phyloP scores from a whole-genome alignment of 2,329 filamentous ascomycete species.

The Elsinoe perseae region DNA sequence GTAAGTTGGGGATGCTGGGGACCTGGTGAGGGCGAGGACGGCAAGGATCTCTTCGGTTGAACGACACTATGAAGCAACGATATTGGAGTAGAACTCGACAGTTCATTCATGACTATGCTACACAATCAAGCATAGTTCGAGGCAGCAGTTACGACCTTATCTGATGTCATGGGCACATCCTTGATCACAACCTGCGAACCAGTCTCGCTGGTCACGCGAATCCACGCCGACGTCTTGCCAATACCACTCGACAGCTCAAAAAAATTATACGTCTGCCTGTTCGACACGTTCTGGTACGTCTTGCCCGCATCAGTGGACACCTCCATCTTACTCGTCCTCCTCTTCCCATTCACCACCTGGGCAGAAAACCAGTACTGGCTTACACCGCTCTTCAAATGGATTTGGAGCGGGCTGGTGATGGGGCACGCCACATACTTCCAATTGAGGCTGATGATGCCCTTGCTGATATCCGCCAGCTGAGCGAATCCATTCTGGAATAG shows the following conservation, averaged over 20 bases:
- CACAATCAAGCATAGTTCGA: constrained; percentile 21
- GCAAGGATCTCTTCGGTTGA: constrained; percentile 40
- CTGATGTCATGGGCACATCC: constrained; percentile 20
- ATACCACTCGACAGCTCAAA: constrained; percentile 19
- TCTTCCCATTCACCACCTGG: constrained; percentile 22
- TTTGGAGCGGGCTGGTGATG: constrained; percentile 20
- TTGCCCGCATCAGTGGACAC: constrained; percentile 21
- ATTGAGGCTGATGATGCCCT: constrained; percentile 38
- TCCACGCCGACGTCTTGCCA: constrained; percentile 19
- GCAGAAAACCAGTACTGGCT: constrained; percentile 24
- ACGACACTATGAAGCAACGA: background rate
- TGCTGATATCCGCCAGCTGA: constrained; percentile 37
- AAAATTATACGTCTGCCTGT: constrained; percentile 23
- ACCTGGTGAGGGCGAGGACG: constrained; percentile 47
- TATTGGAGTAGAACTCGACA: background rate
- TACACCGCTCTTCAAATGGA: constrained; percentile 22
- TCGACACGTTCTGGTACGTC: constrained; percentile 20
- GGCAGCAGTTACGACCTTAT: constrained; percentile 19
- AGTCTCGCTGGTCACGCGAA: constrained; percentile 20
- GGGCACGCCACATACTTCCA: constrained; percentile 27
- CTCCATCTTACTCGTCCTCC: constrained; percentile 21
- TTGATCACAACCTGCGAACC: constrained; percentile 17
- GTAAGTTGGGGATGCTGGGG: constrained; percentile 57
- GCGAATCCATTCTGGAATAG: constrained; percentile 48
- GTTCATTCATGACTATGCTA: background rate